These are phyloP conservation scores for Exophiala lecanii-corni DNA, from an alignment of 2,329 filamentous ascomycete genomes.

Conservation along the genomic window DNA sequence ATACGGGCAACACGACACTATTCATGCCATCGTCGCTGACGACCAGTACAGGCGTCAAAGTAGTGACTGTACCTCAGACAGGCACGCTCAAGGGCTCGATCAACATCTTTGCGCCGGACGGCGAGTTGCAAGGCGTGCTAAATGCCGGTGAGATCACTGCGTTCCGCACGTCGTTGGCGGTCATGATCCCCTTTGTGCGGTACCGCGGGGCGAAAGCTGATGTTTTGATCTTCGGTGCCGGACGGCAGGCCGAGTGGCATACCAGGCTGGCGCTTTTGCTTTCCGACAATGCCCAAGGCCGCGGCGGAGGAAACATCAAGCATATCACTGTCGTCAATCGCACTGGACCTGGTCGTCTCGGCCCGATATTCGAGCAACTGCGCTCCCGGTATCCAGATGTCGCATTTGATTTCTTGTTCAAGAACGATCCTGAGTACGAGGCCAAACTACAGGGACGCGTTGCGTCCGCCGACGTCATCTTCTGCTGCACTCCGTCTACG, in stretches of 20 bases:
- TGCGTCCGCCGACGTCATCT: conserved; percentile 40
- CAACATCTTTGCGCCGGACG: conserved; percentile 61
- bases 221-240: conserved; percentile 46
- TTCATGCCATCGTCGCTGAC: conserved; percentile 70
- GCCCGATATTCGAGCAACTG: conserved; percentile 36
- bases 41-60: conserved; percentile 64
- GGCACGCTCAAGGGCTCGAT: conserved; percentile 58
- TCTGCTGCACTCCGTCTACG: conserved; percentile 46
- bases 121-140: conserved; percentile 62
- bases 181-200: conserved; percentile 46
- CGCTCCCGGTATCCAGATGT: conserved; percentile 35
- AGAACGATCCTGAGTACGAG: conserved; percentile 56
- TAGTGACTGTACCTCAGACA: conserved; percentile 57
- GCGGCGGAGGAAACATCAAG: background rate
- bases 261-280: conserved; percentile 48
- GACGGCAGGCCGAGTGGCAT: conserved; percentile 49
- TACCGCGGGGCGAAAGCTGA: conserved; percentile 15
- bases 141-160: conserved; percentile 72
- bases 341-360: conserved; percentile 52
- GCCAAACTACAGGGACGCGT: conserved; percentile 30
- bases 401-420: conserved; percentile 39
- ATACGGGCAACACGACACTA: conserved; percentile 52
- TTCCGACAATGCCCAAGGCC: conserved; percentile 31
- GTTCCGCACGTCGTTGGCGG: conserved; percentile 72
- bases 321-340: conserved; percentile 76